Percentiles rank a stretch among this genome's conserved stretches.
Conservation (phyloP, 2,329 filamentous ascomycete genomes). For the Penicillium occitanis region DNA sequence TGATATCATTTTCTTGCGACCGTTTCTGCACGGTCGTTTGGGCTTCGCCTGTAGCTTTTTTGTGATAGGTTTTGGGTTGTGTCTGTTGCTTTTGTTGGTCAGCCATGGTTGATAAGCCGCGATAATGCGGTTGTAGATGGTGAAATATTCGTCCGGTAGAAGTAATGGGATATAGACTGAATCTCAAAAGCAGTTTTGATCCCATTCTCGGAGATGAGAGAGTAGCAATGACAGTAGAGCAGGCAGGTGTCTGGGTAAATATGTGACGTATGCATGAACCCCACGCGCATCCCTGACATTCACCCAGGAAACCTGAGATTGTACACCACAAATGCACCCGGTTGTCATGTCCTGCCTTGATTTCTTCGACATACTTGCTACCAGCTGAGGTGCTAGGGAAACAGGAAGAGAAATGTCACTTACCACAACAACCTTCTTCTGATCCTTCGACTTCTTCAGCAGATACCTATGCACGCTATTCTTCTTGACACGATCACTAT, state of each 20-base stretch:
- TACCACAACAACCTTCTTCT: slow-evolving; percentile 58
- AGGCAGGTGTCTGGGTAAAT: neutral
- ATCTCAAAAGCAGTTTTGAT: neutral
- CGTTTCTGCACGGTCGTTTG: slow-evolving; percentile 68
- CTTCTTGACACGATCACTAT: slow-evolving; percentile 78
- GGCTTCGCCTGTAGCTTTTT: slow-evolving; percentile 70
- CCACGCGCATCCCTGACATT: slow-evolving; percentile 3
- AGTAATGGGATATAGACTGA: neutral
- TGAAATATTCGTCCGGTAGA: neutral
- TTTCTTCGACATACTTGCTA: neutral
- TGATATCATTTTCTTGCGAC: slow-evolving; percentile 67
- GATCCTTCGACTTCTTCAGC: slow-evolving; percentile 64
- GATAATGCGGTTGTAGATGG: neutral
- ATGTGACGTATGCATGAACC: slow-evolving; percentile 17
- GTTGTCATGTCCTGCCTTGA: neutral
- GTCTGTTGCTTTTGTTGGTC: slow-evolving; percentile 36
- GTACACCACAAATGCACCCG: neutral
- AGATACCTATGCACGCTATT: slow-evolving; percentile 70
- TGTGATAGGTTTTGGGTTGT: slow-evolving; percentile 66
- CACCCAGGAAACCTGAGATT: neutral
- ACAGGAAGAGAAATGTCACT: slow-evolving; percentile 30
- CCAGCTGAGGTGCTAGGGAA: too few species aligned
- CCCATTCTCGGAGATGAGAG: neutral
- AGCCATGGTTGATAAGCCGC: slow-evolving; percentile 41
- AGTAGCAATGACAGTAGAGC: neutral